These are phyloP conservation scores for Massarina eburnea DNA, from an alignment of 2,329 filamentous ascomycete species.

Conservation along the genomic window DNA sequence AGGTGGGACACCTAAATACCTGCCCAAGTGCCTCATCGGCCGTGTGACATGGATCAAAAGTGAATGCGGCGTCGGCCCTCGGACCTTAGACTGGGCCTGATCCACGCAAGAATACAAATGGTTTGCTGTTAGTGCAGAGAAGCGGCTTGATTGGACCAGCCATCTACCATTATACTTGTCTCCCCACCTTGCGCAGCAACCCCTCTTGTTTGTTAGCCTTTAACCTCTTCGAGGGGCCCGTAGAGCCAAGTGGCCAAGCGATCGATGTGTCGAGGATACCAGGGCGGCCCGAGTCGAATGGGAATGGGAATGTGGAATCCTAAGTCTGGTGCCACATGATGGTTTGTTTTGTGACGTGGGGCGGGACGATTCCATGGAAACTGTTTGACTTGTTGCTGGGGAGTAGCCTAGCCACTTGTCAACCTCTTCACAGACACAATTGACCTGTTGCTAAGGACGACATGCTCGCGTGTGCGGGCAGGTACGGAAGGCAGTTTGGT, in stretches of 20 bases:
- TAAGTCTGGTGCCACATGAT: too few species aligned
- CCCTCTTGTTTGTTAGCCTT: slow-evolving; percentile 24
- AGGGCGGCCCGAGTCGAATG: too few species aligned
- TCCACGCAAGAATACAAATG: slow-evolving; percentile 32
- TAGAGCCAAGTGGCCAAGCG: neutral
- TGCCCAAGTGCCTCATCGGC: slow-evolving; percentile 17
- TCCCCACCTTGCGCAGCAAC: slow-evolving; percentile 17
- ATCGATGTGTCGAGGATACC: neutral
- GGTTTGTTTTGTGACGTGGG: too few species aligned
- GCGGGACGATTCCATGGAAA: too few species aligned
- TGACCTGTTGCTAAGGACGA: too few species aligned
- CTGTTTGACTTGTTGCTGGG: too few species aligned
- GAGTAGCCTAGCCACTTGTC: too few species aligned
- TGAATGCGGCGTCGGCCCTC: slow-evolving; percentile 12
- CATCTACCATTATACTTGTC: slow-evolving; percentile 9
- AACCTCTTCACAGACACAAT: too few species aligned
- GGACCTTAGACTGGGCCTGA: slow-evolving; percentile 17
- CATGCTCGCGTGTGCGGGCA: neutral
- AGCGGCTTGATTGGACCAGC: slow-evolving; percentile 5
- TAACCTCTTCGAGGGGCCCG: slow-evolving; percentile 4
- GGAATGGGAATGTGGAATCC: too few species aligned
- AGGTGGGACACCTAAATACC: slow-evolving; percentile 35
- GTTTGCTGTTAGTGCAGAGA: slow-evolving; percentile 6
- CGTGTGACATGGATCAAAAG: slow-evolving; percentile 17
- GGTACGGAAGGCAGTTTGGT: neutral